Conservation (phyloP, 768 basidiomycete species). For the Kwoniella heveanensis region DNA sequence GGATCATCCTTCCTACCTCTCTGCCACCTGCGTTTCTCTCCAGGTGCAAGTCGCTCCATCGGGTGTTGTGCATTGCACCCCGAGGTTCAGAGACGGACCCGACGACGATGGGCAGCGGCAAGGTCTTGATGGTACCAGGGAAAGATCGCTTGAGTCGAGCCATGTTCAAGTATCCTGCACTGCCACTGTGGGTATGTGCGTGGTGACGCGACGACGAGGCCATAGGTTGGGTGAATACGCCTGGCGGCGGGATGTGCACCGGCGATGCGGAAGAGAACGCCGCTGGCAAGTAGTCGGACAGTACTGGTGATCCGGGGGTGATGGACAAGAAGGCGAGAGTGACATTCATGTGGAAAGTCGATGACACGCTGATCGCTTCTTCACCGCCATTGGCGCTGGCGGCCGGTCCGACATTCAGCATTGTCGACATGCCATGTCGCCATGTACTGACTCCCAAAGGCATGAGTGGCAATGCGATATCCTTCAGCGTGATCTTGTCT, state of each 20-base stretch:
- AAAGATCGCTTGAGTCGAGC: slow-evolving; percentile 28
- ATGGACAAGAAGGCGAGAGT: slow-evolving; percentile 40
- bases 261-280: slow-evolving; percentile 5
- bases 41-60: slow-evolving; percentile 45
- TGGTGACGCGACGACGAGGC: slow-evolving; percentile 8
- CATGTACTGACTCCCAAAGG: slow-evolving; percentile 17
- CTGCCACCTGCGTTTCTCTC: slow-evolving; percentile 15
- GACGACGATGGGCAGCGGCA: slow-evolving; percentile 44
- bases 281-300: slow-evolving; percentile 5
- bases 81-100: slow-evolving; percentile 47
- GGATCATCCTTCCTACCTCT: slow-evolving; percentile 44
- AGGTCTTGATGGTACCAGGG: slow-evolving; percentile 35
- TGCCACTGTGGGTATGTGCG: not conserved
- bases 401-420: slow-evolving; percentile 38
- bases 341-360: slow-evolving; percentile 43
- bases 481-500: slow-evolving; percentile 21
- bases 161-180: slow-evolving; percentile 17
- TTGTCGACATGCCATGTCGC: slow-evolving; percentile 44
- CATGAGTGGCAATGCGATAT: slow-evolving; percentile 37
- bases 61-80: slow-evolving; percentile 36
- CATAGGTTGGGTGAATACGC: slow-evolving; percentile 21
- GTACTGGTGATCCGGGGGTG: slow-evolving; percentile 10
- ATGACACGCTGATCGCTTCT: slow-evolving; percentile 39
- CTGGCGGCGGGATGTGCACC: slow-evolving; percentile 10
- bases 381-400: slow-evolving; percentile 3